Percentiles rank a stretch among this genome's conserved stretches.
phyloP scores from a whole-genome alignment of 192 early-diverging fungal species.

The Linnemannia elongata region DNA sequence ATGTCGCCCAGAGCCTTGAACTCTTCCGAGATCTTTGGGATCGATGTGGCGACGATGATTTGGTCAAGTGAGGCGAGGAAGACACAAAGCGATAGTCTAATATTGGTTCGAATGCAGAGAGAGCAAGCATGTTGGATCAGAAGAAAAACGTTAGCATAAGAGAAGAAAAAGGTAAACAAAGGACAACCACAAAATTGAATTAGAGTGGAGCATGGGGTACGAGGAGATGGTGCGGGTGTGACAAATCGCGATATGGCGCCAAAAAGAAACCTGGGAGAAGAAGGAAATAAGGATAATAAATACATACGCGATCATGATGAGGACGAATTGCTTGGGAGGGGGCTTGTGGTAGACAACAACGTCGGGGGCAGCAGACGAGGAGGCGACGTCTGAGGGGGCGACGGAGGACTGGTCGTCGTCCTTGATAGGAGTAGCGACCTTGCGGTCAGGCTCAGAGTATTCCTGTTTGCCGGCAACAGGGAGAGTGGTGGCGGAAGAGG shows the following conservation, averaged over 20 bases:
- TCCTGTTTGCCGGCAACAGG: conserved; percentile 11
- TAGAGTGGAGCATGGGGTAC: neutral
- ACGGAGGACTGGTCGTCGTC: conserved; percentile 35
- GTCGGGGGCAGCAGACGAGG: neutral
- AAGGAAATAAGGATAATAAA: neutral
- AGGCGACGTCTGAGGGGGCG: conserved; percentile 24
- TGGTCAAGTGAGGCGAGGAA: conserved; percentile 65
- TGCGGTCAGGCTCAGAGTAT: neutral
- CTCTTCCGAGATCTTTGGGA: conserved; percentile 64
- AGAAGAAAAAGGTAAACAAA: too few relatives aligned
- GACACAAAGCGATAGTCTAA: conserved; percentile 39
- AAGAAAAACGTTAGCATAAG: neutral
- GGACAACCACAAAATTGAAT: neutral
- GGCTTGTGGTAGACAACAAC: conserved; percentile 40
- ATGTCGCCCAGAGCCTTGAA: conserved; percentile 68
- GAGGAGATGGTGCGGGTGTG: neutral
- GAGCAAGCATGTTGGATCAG: neutral
- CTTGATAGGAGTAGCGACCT: neutral
- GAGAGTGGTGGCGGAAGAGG: conserved; percentile 8
- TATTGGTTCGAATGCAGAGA: neutral
- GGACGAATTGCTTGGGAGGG: conserved; percentile 43
- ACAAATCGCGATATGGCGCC: neutral
- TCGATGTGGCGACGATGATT: conserved; percentile 68
- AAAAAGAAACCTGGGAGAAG: neutral
- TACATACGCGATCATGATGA: conserved; percentile 50